Evolutionary conservation across 2,329 filamentous ascomycete species (phyloP).

Genomic region (Raffaelea ambrosiae): DNA sequence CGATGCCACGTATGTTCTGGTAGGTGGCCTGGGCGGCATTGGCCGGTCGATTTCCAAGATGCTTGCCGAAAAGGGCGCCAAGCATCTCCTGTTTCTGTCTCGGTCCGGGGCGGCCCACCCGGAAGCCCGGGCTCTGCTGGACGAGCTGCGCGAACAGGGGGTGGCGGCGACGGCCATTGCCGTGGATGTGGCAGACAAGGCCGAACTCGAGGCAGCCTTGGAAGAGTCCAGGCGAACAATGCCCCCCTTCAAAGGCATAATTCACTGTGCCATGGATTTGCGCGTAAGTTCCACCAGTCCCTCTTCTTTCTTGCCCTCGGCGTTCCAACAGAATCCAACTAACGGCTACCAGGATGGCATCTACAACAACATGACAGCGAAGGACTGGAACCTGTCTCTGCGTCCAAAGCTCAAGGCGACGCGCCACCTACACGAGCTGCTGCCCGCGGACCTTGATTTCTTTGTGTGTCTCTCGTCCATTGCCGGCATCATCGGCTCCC

Average conservation of each 20-base stretch:
- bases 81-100: conserved; percentile 3
- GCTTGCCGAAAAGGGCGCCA: conserved; percentile 14
- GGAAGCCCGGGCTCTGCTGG: background rate
- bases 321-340: background rate
- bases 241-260: background rate
- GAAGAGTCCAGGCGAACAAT: background rate
- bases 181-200: conserved; percentile 8
- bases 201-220: conserved; percentile 4
- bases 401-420: conserved; percentile 22
- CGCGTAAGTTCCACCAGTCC: background rate
- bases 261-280: conserved; percentile 1
- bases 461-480: conserved; percentile 22
- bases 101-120: background rate
- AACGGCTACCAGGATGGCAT: conserved; percentile 7
- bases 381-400: conserved; percentile 9
- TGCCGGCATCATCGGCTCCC: conserved; percentile 21
- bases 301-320: no score
- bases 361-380: conserved; percentile 3
- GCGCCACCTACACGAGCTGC: conserved; percentile 20
- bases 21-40: conserved; percentile 17
- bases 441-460: conserved; percentile 17
- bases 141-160: background rate
- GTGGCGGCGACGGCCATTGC: conserved; percentile 1
- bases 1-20: conserved; percentile 20
- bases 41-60: conserved; percentile 13